These are phyloP conservation scores for Rhytidiadelphus loreus DNA, from an alignment of 225 moss, liverwort and hornwort species.

Conservation along the genomic window DNA sequence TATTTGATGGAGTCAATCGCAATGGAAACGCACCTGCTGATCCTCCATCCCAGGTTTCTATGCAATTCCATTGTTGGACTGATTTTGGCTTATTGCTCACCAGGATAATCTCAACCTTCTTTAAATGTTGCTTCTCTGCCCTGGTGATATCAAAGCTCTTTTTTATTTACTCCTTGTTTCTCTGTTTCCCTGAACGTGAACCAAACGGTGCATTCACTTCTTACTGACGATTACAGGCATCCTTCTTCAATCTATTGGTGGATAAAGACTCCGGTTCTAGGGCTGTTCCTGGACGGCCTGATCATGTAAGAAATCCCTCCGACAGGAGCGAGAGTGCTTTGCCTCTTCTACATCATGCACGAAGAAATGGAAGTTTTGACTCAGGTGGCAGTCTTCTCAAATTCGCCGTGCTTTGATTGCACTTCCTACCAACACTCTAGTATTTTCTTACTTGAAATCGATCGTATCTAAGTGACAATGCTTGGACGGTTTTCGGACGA, in stretches of 20 bases:
- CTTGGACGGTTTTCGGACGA: not conserved
- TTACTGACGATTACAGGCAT: constrained; percentile 13
- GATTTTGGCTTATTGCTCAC: not conserved
- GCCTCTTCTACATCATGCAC: constrained; percentile 39
- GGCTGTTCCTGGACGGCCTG: constrained; percentile 18
- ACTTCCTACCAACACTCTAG: not conserved
- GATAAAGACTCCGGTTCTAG: constrained; percentile 23
- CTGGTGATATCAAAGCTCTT: not conserved
- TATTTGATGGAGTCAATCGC: constrained; percentile 22
- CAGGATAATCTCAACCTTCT: not conserved
- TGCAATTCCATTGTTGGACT: not conserved
- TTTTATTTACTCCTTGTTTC: not conserved
- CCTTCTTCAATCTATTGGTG: constrained; percentile 17
- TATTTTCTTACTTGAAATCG: not conserved
- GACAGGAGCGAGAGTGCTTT: constrained; percentile 48
- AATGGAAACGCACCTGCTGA: constrained; percentile 19
- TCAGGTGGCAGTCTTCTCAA: constrained; percentile 20
- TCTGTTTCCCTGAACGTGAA: not conserved
- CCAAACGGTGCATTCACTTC: not conserved
- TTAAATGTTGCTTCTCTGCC: not conserved
- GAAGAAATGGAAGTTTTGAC: constrained; percentile 51
- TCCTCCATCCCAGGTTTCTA: constrained; percentile 25
- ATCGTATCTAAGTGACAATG: not conserved
- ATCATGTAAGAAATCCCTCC: constrained; percentile 31
- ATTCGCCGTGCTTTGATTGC: not conserved